A percentile compares a stretch with the other conserved stretches of the same genome.
These are phyloP conservation scores for Phycomyces nitens DNA, from an alignment of 192 early-diverging fungal species.

Conservation along the genomic window DNA sequence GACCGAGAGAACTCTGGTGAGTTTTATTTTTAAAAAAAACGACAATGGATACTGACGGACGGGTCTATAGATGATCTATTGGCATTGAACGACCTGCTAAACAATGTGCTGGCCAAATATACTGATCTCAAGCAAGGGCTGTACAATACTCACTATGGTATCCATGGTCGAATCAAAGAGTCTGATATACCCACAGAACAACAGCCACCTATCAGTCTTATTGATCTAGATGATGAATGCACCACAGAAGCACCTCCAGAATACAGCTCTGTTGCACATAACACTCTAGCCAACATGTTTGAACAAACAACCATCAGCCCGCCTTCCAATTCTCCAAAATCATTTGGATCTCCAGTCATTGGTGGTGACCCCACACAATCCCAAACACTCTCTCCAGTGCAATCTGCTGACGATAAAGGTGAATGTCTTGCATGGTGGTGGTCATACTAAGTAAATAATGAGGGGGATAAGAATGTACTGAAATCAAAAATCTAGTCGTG, in stretches of 20 bases:
- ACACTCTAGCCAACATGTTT: constrained; percentile 15
- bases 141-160: constrained; percentile 34
- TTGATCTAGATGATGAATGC: constrained; percentile 37
- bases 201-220: constrained; percentile 31
- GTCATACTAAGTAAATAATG: not conserved
- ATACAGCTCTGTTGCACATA: constrained; percentile 20
- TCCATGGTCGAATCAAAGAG: constrained; percentile 5
- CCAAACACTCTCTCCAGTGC: no score
- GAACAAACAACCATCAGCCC: constrained; percentile 1
- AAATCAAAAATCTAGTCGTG: constrained; percentile 1
- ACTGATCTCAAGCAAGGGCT: constrained; percentile 46
- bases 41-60: no score
- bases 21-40: no score
- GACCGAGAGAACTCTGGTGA: no score
- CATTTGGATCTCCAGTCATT: not conserved
- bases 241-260: not conserved
- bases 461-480: not conserved
- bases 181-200: constrained; percentile 9
- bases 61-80: constrained; percentile 57
- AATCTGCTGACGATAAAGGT: no score
- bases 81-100: constrained; percentile 69
- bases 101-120: constrained; percentile 71
- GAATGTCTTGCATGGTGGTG: no score
- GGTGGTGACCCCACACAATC: not conserved
- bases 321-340: not conserved